Base-by-base conservation (phyloP, 2,329 filamentous ascomycete genomes). In the Capronia epimyces region DNA sequence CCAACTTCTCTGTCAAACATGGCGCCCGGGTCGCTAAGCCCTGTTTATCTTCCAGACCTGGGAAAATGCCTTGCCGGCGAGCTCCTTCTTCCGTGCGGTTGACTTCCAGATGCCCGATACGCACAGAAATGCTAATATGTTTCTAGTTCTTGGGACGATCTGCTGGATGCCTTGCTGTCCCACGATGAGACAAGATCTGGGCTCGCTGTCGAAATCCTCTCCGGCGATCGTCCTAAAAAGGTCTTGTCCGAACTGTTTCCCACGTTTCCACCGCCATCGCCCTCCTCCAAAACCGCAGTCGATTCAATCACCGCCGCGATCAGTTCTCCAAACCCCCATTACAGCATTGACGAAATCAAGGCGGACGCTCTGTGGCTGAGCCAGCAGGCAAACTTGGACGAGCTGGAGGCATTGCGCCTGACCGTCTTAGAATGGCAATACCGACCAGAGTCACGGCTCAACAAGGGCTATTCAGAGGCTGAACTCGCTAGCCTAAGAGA, bases 221-320 rank as follows among this genome's bases (percentile, higher is more conserved):
- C 54, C 9, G 47, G 40, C 5, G 46, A 57, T 21, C 46, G 45
- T 10, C 52, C 47, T 16, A 54, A 52, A 34, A 44, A 50, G 6
- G 46, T 57, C n/a, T 41, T 59, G 29, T 45, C 49, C 10, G 24
- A 50, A 15, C 31, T 39, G 13, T 47, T 51, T 12, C 57, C 57
- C 20, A 41, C 41, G 3, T 52, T 59, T 21, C 46, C 50, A 22
- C 31, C 32, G 4, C 52, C 49, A 4, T 50, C 50, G 21, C 13
- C 46, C 16, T 43, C 48, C 56, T 79, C 85, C 24, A 87, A 83
- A 67, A 76, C 79, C 59, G 78, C 80, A 15, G 94, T 94, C 64
- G 86, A 94, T 54, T 86, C 86, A 16, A 89, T 84, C 68, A 95
- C 87, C 1, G 86, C 89, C 18, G 86, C 89, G 3, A 94, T 96